phyloP scores from a whole-genome alignment of 2,329 filamentous ascomycete genomes.

The Colletotrichum tanaceti region DNA sequence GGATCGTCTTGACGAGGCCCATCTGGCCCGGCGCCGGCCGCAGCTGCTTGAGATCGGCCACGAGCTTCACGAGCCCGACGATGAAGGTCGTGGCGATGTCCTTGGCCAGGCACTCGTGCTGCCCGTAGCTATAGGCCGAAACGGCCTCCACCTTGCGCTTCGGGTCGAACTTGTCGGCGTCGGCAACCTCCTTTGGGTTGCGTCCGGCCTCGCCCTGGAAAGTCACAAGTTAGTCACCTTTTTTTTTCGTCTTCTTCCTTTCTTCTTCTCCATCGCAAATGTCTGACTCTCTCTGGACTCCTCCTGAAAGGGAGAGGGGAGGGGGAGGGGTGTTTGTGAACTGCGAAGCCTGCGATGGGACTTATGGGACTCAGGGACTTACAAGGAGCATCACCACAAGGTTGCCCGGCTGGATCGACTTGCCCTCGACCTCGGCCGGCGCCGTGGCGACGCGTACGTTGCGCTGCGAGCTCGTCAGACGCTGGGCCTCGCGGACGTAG shows the following conservation, averaged over 20 bases:
- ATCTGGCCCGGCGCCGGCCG: constrained; percentile 59
- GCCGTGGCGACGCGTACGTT: constrained; percentile 52
- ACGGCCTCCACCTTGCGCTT: constrained; percentile 55
- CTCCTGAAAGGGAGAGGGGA: too few relatives aligned
- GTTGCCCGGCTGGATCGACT: constrained; percentile 54
- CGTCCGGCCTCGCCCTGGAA: constrained; percentile 53
- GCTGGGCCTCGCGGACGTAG: constrained; percentile 56
- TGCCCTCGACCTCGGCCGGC: constrained; percentile 52
- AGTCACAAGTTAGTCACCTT: constrained; percentile 37
- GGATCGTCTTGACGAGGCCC: constrained; percentile 59
- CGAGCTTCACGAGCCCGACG: constrained; percentile 55
- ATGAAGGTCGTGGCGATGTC: constrained; percentile 56
- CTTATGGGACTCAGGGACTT: too few relatives aligned
- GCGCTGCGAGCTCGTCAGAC: constrained; percentile 54
- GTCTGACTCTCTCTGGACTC: neutral
- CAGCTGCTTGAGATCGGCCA: constrained; percentile 57
- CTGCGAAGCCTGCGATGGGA: too few relatives aligned
- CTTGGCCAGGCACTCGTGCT: constrained; percentile 59
- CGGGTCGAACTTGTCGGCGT: constrained; percentile 56
- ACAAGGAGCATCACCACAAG: constrained; percentile 55
- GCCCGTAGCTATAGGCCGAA: constrained; percentile 58
- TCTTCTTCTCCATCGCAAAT: too few relatives aligned
- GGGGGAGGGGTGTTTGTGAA: neutral
- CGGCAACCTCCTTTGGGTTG: constrained; percentile 51
- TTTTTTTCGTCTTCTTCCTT: neutral